Conservation (phyloP, 352 stramenopile genomes). For the Pythium coloratum region DNA sequence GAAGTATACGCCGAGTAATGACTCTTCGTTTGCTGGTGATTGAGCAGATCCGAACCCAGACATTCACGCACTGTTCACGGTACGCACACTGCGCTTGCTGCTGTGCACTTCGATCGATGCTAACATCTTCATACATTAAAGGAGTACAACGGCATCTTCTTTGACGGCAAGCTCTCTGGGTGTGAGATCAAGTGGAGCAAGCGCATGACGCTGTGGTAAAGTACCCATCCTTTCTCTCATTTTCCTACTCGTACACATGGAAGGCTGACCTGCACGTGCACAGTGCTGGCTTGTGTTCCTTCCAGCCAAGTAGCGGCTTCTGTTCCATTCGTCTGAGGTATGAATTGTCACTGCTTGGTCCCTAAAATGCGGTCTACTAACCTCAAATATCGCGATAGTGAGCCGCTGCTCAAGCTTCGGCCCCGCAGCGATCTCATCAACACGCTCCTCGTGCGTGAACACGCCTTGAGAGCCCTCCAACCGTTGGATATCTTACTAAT, state of each 20-base stretch:
- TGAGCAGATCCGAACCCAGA: slow-evolving; percentile 77
- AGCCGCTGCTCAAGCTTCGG: slow-evolving; percentile 80
- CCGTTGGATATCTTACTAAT: no score
- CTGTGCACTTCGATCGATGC: neutral
- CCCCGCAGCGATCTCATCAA: slow-evolving; percentile 85
- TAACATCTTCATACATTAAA: slow-evolving; percentile 22
- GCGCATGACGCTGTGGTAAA: slow-evolving; percentile 88
- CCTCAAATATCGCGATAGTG: slow-evolving; percentile 28
- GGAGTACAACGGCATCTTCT: slow-evolving; percentile 87
- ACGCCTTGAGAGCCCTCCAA: no score
- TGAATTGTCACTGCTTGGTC: neutral
- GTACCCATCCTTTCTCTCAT: neutral
- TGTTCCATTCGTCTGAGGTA: slow-evolving; percentile 86
- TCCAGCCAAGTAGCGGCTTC: slow-evolving; percentile 68
- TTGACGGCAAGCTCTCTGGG: slow-evolving; percentile 66
- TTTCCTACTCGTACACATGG: neutral
- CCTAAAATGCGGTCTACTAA: neutral
- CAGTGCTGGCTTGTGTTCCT: slow-evolving; percentile 81
- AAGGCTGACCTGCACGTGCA: neutral
- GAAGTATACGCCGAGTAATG: slow-evolving; percentile 10
- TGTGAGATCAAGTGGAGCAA: slow-evolving; percentile 90
- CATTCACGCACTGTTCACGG: slow-evolving; percentile 72
- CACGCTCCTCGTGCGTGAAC: slow-evolving; percentile 62
- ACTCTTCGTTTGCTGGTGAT: neutral
- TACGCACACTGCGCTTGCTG: slow-evolving; percentile 24